These are phyloP conservation scores for Populus hybrid DNA, from an alignment of 441 rosid genomes.

Conservation along the genomic window DNA sequence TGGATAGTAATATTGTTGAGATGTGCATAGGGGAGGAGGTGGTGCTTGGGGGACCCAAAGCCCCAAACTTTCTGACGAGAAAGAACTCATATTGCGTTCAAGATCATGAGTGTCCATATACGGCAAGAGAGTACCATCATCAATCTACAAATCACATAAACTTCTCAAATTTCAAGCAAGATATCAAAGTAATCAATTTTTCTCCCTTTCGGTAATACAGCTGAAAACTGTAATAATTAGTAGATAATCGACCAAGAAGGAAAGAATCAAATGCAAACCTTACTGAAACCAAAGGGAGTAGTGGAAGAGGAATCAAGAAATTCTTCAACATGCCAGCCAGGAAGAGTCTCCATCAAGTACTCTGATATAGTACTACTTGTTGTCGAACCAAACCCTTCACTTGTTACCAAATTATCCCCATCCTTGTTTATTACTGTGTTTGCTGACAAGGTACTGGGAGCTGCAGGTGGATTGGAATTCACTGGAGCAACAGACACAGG, in stretches of 20 bases:
- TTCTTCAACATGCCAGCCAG: conserved; percentile 89
- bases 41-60: conserved; percentile 76
- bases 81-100: conserved; percentile 29
- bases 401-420: conserved; percentile 12
- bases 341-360: conserved; percentile 72
- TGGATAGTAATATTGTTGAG: conserved; percentile 27
- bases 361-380: conserved; percentile 74
- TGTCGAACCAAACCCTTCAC: conserved; percentile 30
- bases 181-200: neutral
- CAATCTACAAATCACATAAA: conserved; percentile 38
- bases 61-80: conserved; percentile 50
- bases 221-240: neutral
- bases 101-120: conserved; percentile 33
- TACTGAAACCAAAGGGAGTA: conserved; percentile 52
- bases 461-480: conserved; percentile 25
- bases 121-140: conserved; percentile 37
- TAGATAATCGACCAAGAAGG: neutral
- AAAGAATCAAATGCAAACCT: conserved; percentile 45
- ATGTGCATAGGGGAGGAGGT: conserved; percentile 27
- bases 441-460: conserved; percentile 8
- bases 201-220: neutral
- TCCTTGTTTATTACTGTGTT: conserved; percentile 16
- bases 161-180: conserved; percentile 16
- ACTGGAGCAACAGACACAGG: conserved; percentile 21
- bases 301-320: conserved; percentile 58